Evolutionary conservation across 768 basidiomycete species (phyloP), one percentile per base, ranked within the genome.

Genomic region (Lactifluus volemus): DNA sequence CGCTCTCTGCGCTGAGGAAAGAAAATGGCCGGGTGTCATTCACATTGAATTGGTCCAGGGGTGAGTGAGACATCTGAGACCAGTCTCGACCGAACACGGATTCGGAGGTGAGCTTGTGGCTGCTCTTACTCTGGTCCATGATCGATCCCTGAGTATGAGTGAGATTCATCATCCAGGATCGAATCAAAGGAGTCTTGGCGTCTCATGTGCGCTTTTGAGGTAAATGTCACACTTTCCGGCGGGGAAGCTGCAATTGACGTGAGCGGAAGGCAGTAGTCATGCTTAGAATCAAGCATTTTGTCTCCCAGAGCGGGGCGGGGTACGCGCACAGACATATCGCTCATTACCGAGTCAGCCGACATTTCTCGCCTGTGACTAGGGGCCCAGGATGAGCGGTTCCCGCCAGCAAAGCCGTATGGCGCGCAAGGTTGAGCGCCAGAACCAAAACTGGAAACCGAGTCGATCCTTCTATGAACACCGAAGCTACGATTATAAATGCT

Each of bases 201-300:
- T 14, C 64, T 67, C 45, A 75, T 67, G 7, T 70, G 69, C 55
- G 67, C 68, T 50, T 66, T 66, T 9, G 54, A 34, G 32, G 65
- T 65, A 8, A 67, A 65, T 29, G 67, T 59, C 12, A 70, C 67
- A 55, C 79, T 80, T 49, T 78, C 79, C 0, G 79, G 69, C 1
- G 88, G 86, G 0, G 88, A 89, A 0, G 81, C 85, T 0, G 84
- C 80, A 61, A 90, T 88, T 0, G 86, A 74, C 0, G 77, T 69
- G 30, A 90, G 75, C 0, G 85, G 81, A 61, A 79, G 76, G 1
- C 78, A 80, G 50, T 76, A 78, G 39, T 81, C 82, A 7, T 66
- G 70, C 12, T 73, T 79, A 36, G 77, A 83, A 41, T 87, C 84
- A 63, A 92, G 88, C 90, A 92, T 92, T 79, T 91, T 92, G 71